Percentiles rank a stretch among this genome's conserved stretches.
Conservation (phyloP, 177 flowering plant genomes). For the Viscum album region DNA sequence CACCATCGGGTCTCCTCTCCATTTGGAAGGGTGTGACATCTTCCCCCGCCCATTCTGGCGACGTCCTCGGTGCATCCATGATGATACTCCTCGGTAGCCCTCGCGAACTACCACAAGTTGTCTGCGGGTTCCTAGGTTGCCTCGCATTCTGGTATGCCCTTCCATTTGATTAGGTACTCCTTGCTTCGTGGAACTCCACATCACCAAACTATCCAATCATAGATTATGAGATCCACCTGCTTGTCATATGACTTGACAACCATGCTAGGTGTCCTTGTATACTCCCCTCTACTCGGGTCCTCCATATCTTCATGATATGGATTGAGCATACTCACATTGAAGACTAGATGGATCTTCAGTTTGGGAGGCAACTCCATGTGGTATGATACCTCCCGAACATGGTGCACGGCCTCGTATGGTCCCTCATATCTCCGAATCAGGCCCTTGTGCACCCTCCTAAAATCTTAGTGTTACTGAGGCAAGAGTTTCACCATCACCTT, state of each 20-base stretch:
- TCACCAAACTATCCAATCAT: not conserved
- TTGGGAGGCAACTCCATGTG: not conserved
- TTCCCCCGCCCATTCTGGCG: not conserved
- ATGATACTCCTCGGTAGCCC: not conserved
- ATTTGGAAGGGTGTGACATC: no score
- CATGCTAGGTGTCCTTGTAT: no score
- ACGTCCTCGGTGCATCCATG: not conserved
- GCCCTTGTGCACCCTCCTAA: not conserved
- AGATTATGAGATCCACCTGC: not conserved
- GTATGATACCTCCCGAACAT: not conserved
- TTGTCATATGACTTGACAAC: not conserved
- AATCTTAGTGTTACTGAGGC: not conserved
- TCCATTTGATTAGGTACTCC: no score
- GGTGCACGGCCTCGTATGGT: not conserved
- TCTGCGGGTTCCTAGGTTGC: no score
- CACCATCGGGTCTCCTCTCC: no score
- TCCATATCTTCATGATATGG: not conserved
- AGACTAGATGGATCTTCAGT: not conserved
- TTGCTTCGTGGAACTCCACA: not conserved
- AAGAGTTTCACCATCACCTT: not conserved
- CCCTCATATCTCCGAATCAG: not conserved
- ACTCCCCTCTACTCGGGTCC: not conserved
- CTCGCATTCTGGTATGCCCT: no score
- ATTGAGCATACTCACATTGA: not conserved
- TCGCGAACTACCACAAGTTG: no score